A percentile compares a stretch with the other conserved stretches of the same genome.
These are phyloP conservation scores for Gymnopilus dilepis DNA, from an alignment of 768 basidiomycete genomes.

Conservation along the genomic window DNA sequence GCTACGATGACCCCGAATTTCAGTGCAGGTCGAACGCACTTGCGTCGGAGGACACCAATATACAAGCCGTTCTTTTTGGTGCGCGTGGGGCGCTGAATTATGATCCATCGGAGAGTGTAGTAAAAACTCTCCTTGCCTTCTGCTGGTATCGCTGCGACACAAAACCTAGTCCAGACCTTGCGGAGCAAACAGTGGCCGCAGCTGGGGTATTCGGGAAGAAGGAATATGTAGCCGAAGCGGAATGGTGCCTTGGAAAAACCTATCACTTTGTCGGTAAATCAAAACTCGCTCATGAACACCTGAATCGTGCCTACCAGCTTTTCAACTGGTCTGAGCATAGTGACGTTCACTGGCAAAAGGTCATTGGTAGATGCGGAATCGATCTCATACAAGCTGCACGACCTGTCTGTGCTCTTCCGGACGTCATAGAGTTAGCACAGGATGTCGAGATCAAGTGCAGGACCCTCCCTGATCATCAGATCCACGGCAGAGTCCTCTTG, in stretches of 20 bases:
- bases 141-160: slow-evolving; percentile 18
- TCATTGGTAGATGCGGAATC: background rate
- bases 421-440: background rate
- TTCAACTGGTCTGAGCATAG: background rate
- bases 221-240: background rate
- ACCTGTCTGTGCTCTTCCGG: background rate
- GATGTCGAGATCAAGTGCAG: background rate
- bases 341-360: background rate
- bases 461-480: background rate
- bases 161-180: slow-evolving; percentile 4
- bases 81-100: background rate
- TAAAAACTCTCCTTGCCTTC: slow-evolving; percentile 13
- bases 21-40: slow-evolving; percentile 11
- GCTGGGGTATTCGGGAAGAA: background rate
- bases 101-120: background rate
- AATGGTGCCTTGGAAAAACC: background rate
- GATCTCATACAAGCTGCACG: background rate
- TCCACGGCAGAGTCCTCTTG: background rate
- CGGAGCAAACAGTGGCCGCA: background rate
- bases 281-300: background rate
- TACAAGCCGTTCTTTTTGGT: slow-evolving; percentile 16
- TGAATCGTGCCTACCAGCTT: background rate
- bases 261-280: background rate
- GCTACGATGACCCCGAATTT: slow-evolving; percentile 10
- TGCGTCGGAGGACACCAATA: slow-evolving; percentile 13